Evolutionary conservation across 2,329 filamentous ascomycete species (phyloP).

Genomic region (Drechslerella dactyloides): DNA sequence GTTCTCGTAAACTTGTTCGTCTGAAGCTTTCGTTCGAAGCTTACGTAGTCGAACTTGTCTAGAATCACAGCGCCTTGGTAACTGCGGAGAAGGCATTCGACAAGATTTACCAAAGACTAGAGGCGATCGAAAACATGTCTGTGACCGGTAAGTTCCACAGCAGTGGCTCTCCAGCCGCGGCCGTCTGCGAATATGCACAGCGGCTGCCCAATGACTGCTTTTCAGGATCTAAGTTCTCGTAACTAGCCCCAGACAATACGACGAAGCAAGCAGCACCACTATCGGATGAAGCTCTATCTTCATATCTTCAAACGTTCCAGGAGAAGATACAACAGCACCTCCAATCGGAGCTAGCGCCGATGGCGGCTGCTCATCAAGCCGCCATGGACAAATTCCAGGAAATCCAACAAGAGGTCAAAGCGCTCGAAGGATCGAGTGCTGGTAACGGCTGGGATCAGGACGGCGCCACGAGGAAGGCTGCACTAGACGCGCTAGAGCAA

Average conservation of each 20-base stretch:
- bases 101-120: constrained; percentile 28
- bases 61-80: constrained; percentile 17
- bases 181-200: neutral
- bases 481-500: neutral
- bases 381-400: neutral
- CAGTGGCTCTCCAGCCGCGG: neutral
- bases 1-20: neutral
- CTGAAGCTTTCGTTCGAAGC: neutral
- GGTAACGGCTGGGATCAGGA: neutral
- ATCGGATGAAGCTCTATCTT: neutral
- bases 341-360: constrained; percentile 7
- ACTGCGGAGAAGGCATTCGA: constrained; percentile 19
- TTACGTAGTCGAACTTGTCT: neutral
- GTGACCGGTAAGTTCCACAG: neutral
- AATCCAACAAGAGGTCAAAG: constrained; percentile 3
- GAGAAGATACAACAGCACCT: neutral
- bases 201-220: neutral
- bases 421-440: neutral
- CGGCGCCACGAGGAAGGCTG: neutral
- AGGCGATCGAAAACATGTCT: constrained; percentile 3
- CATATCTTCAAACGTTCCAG: constrained; percentile 1
- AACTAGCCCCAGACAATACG: neutral
- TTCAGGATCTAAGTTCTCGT: neutral
- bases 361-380: neutral
- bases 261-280: neutral